Conservation (phyloP, 1,284 basidiomycete genomes). For the Takashimella tepidaria region DNA sequence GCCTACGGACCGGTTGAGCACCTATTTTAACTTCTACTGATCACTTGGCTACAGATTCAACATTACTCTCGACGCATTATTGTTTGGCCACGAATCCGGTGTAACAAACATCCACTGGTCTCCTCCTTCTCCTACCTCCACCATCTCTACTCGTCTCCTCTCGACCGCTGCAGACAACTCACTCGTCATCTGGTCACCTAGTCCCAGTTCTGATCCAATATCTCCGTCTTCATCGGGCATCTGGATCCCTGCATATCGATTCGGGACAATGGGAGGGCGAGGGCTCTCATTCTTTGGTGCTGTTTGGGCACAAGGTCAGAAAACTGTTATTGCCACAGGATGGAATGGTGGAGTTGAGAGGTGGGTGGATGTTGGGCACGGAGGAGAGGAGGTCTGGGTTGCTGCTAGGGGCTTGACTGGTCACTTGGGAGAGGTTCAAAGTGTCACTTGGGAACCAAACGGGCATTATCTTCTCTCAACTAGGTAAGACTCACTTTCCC, state of each 20-base stretch:
- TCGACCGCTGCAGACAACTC: slow-evolving; percentile 90
- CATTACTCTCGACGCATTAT: slow-evolving; percentile 81
- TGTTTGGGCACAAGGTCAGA: slow-evolving; percentile 56
- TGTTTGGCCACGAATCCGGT: slow-evolving; percentile 86
- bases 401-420: slow-evolving; percentile 74
- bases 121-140: slow-evolving; percentile 38
- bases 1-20: too few relatives aligned
- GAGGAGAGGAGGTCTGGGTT: slow-evolving; percentile 55
- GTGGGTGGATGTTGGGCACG: slow-evolving; percentile 54
- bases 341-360: slow-evolving; percentile 89
- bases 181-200: slow-evolving; percentile 83
- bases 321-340: slow-evolving; percentile 73
- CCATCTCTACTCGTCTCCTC: slow-evolving; percentile 56
- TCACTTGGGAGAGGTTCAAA: slow-evolving; percentile 70
- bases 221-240: slow-evolving; percentile 55
- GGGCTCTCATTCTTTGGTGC: slow-evolving; percentile 86
- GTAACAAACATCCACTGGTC: slow-evolving; percentile 83
- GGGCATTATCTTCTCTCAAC: slow-evolving; percentile 79
- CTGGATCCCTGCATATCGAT: slow-evolving; percentile 83
- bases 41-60: slow-evolving; percentile 61
- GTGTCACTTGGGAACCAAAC: slow-evolving; percentile 74
- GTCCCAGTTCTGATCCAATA: slow-evolving; percentile 50
- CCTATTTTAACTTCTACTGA: not conserved
- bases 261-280: slow-evolving; percentile 85
- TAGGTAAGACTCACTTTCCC: slow-evolving; percentile 54